Evolutionary conservation across 2,329 filamentous ascomycete genomes (phyloP).

Genomic region (Sporothrix globosa): DNA sequence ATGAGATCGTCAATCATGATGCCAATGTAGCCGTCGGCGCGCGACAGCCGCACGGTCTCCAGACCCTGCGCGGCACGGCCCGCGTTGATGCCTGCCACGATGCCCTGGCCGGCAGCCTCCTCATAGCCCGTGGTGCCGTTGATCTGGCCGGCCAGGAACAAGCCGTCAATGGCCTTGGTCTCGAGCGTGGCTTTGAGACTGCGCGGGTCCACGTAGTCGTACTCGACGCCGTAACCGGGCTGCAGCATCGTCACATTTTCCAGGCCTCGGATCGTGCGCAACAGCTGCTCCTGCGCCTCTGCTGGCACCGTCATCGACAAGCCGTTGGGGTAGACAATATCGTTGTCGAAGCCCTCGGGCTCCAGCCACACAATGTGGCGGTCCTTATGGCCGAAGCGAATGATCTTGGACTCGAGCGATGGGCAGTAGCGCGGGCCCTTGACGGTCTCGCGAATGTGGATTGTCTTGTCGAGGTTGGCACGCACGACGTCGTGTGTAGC

Average conservation of each 20-base stretch:
- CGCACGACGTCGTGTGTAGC: constrained; percentile 81
- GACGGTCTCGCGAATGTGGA: constrained; percentile 94
- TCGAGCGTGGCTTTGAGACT: constrained; percentile 86
- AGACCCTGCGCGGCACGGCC: constrained; percentile 74
- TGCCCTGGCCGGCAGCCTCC: constrained; percentile 90
- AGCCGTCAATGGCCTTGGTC: constrained; percentile 84
- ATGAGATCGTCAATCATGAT: constrained; percentile 98
- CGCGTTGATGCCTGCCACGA: constrained; percentile 92
- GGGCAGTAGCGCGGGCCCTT: constrained; percentile 95
- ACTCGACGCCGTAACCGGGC: constrained; percentile 95
- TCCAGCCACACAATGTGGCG: constrained; percentile 95
- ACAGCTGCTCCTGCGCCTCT: constrained; percentile 79
- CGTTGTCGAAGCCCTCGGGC: constrained; percentile 88
- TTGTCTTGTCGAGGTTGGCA: constrained; percentile 89
- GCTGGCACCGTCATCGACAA: constrained; percentile 95
- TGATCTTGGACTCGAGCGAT: constrained; percentile 90
- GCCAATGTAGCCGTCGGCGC: constrained; percentile 93
- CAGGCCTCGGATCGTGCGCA: constrained; percentile 85
- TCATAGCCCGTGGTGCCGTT: constrained; percentile 99
- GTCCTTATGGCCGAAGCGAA: constrained; percentile 79
- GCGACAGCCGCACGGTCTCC: constrained; percentile 67
- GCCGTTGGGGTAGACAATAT: constrained; percentile 93
- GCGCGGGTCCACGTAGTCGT: constrained; percentile 96
- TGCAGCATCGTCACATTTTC: constrained; percentile 92
- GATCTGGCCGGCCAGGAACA: constrained; percentile 94